Base-by-base conservation (phyloP, 2,329 filamentous ascomycete genomes). In the Orbilia ellipsospora region DNA sequence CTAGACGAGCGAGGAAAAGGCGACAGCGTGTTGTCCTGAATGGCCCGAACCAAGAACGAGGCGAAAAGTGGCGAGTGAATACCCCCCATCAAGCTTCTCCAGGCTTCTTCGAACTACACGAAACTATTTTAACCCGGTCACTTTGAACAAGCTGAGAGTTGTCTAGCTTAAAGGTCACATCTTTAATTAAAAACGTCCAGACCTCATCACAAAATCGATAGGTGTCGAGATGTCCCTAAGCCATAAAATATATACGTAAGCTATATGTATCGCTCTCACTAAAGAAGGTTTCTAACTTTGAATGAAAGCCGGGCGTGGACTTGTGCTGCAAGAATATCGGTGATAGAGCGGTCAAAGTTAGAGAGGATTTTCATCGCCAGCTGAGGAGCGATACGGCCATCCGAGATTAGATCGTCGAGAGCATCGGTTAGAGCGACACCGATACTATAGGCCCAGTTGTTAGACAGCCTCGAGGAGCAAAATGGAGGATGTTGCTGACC, bases 131-230 rank as follows among this genome's bases (percentile, higher is more conserved):
- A 83, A 99, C 92, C 8, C 73, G 73, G 10, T 76, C 73, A 16
- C 73, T 76, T 8, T 65, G 52, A 8, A 76, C 62, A 12, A 55
- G 8, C n/a, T 77, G 70, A n/a, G 73, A 52, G 52, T 91, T 92
- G 80, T 98, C 94, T 85, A 98, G 90, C 85, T 99, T 99, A 85
- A 99, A 98, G n/a, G 90, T 93, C 67, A 98, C 94, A 79, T 98
- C 95, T 84, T 97, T 97, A 84, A 99, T 96, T 72, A 99, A 88
- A 83, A 99, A 99, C 0, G 95, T 99, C 95, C 95, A 99, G 73
- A 99, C 95, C 85, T 99, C 95, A 84, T 99, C 95, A 85, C 95
- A 99, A 87, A 99, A 99, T 79, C 95, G 91, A 85, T 99, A 99
- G 15, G 95, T 98, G 82, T 98, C 94, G 77, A 99, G 90, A 81